phyloP scores from a whole-genome alignment of 352 stramenopile genomes.

The Phytophthora hybrid region DNA sequence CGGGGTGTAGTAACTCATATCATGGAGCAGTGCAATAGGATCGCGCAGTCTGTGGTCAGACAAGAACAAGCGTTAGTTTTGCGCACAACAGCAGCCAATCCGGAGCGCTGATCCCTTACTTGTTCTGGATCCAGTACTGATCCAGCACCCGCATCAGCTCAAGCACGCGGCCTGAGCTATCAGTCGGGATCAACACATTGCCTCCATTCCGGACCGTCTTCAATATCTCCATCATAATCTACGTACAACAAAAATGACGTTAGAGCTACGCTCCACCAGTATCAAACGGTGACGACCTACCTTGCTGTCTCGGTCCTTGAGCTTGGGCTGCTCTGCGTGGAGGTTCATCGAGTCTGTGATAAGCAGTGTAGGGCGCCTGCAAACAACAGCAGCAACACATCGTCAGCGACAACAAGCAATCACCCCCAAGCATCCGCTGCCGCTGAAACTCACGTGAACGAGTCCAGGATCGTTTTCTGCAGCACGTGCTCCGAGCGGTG shows the following conservation, averaged over 20 bases:
- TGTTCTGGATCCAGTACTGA: conserved; percentile 96
- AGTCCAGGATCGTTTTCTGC: conserved; percentile 94
- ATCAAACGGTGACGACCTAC: conserved; percentile 12
- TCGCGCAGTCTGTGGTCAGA: conserved; percentile 64
- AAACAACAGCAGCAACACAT: conserved; percentile 18
- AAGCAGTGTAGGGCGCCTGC: conserved; percentile 81
- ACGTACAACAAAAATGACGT: conserved; percentile 14
- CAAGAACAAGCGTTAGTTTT: conserved; percentile 10
- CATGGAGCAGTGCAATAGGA: conserved; percentile 87
- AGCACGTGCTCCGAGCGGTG: conserved; percentile 95
- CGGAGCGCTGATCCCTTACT: conserved; percentile 57
- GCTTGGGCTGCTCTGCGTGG: conserved; percentile 86
- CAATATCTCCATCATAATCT: conserved; percentile 95
- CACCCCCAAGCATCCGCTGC: background rate
- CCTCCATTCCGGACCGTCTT: conserved; percentile 93
- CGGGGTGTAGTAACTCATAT: conserved; percentile 91
- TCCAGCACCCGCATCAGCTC: conserved; percentile 96
- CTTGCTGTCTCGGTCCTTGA: conserved; percentile 90
- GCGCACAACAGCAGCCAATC: background rate
- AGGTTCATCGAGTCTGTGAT: conserved; percentile 93
- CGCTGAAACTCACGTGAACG: conserved; percentile 79
- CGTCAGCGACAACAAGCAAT: background rate
- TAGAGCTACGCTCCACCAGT: conserved; percentile 8
- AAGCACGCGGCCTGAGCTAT: conserved; percentile 94
- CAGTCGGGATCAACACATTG: conserved; percentile 96